These are phyloP conservation scores for Oenanthe sinensis DNA, from an alignment of 129 eudicot species.

Conservation along the genomic window DNA sequence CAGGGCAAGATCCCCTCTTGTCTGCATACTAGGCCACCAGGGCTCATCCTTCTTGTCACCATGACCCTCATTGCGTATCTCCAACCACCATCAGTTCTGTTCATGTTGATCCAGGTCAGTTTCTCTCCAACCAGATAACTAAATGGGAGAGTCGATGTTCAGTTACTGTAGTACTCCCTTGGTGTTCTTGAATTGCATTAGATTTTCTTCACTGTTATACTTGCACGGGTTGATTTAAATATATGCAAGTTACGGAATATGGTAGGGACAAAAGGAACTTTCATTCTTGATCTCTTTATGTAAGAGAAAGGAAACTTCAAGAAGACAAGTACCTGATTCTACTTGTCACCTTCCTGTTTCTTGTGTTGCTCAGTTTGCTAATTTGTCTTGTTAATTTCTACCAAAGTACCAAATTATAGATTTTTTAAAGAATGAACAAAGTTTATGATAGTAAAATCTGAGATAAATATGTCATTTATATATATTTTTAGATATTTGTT, in stretches of 20 bases:
- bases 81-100: no score
- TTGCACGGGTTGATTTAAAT: slow-evolving; percentile 1
- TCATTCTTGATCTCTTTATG: not conserved
- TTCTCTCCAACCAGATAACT: slow-evolving; percentile 28
- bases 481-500: no score
- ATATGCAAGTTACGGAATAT: no score
- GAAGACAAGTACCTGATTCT: slow-evolving; percentile 7
- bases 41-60: slow-evolving; percentile 55
- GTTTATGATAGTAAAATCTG: no score
- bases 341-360: slow-evolving; percentile 1
- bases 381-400: not conserved
- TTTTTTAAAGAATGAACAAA: not conserved
- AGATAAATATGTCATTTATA: no score
- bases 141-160: not conserved
- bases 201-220: not conserved
- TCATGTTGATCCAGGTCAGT: no score
- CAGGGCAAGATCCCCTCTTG: slow-evolving; percentile 25
- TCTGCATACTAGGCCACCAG: slow-evolving; percentile 49
- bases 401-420: no score
- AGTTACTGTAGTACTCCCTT: not conserved
- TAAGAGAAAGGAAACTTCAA: not conserved
- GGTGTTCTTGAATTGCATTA: not conserved
- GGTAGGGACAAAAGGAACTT: slow-evolving; percentile 8
- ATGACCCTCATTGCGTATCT: slow-evolving; percentile 37
- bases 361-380: not conserved